Evolutionary conservation across 1,139 yeast genomes (phyloP), one percentile per base, ranked within the genome.

Genomic region (Pichia sp.): DNA sequence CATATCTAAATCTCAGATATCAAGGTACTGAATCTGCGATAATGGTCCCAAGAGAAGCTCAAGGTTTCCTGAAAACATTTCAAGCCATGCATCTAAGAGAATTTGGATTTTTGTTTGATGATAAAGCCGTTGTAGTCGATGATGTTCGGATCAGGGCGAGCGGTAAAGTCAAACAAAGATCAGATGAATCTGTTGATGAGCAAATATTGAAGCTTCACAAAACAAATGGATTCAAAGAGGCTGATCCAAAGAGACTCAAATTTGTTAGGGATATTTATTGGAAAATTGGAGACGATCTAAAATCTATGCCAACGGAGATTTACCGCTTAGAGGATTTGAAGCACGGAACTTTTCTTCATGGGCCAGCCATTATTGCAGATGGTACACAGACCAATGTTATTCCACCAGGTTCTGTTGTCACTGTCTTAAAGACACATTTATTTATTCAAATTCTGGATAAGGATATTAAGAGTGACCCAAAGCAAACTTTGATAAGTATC

Each of bases 1-100:
- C 79, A 36, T 87, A 79, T 62, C 73, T 90, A 60, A 91, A 91
- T 66, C 74, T 92, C 77, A 78, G 95, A 64, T 92, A 88, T 67
- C 81, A 83, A 58, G 97, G 97, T 6, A 86, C 96, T 16, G 97
- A 91, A 66, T 86, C 97, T 2, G 85, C 86, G 48, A 74, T 92
- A 60, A 85, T 91, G 84, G 81, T 88, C 40, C 64, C 72, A 52
- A 78, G 67, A 58, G 67, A 33, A 12, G 57, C 41, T 4, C 54
- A 60, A 53, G 62, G 62, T 29, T 67, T 62, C 52, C 45, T 56
- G 17, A 56, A 60, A 46, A 61, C 60, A 10, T 67, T 67, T 51
- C 52, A 52, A 40, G 56, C 71, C 7, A 70, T 75, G 54, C 93
- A 87, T 65, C 73, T 77, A 60, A 77, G 80, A 57, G 92, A 87